Conservation (phyloP, 1,139 yeast species). For the Suhomyces bokatorum region DNA sequence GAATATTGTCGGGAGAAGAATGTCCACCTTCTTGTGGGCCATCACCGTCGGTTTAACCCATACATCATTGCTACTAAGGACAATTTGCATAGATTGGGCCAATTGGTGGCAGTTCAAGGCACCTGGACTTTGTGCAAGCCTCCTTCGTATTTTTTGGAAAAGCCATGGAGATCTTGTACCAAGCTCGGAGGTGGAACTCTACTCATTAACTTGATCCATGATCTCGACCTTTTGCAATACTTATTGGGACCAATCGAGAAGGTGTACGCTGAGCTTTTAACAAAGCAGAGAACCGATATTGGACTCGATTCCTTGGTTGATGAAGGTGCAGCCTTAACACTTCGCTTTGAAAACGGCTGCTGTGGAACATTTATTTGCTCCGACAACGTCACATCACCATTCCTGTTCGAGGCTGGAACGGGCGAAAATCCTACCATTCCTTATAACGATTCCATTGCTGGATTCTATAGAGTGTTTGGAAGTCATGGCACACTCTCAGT, state of each 20-base stretch:
- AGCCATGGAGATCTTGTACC: constrained; percentile 41
- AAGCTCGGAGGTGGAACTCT: constrained; percentile 43
- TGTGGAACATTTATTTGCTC: constrained; percentile 46
- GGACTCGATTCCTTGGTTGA: constrained; percentile 29
- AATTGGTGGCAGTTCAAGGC: constrained; percentile 41
- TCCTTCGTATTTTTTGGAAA: constrained; percentile 35
- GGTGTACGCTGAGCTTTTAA: constrained; percentile 41
- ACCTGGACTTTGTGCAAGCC: constrained; percentile 44
- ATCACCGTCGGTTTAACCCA: constrained; percentile 47
- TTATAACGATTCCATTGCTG: constrained; percentile 31
- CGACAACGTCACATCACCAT: constrained; percentile 45
- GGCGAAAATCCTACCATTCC: constrained; percentile 48
- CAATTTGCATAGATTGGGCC: constrained; percentile 32
- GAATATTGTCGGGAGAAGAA: constrained; percentile 25
- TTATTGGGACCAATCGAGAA: constrained; percentile 40
- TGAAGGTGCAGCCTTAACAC: constrained; percentile 45
- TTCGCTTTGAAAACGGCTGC: constrained; percentile 39
- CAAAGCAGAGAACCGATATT: constrained; percentile 29
- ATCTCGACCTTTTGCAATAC: constrained; percentile 43
- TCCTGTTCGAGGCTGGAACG: constrained; percentile 43
- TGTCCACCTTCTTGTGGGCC: constrained; percentile 42
- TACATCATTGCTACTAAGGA: constrained; percentile 39
- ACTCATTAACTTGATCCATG: constrained; percentile 44
- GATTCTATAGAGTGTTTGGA: constrained; percentile 44
- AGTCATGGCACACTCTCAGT: constrained; percentile 42